Evolutionary conservation across 495 filamentous ascomycete genomes (phyloP), one percentile per base, ranked within the genome.

Genomic region (Hypoxylon fuscum): DNA sequence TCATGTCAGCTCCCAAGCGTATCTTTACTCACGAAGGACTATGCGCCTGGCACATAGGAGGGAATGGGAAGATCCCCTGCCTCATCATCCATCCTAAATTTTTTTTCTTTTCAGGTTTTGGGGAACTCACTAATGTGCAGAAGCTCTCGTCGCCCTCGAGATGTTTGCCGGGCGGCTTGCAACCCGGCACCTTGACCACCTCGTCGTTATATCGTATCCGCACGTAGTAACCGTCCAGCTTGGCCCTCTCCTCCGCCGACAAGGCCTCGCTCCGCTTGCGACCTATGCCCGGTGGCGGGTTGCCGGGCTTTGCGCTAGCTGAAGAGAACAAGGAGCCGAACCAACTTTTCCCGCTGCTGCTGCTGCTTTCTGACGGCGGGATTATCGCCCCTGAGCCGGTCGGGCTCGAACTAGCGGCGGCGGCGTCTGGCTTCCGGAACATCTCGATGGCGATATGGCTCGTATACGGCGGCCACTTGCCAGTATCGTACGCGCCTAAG

Each of bases 161-260:
- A 75, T 98, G 95, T 35, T 93, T 96, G 23, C 91, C 90, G 0
- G 81, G 72, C 29, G 79, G 75, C 56, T 81, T 86, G 70, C 95
- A 98, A 22, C 92, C 92, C 5, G 93, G 93, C 46, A 98, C 83
- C 8, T 79, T 82, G 66, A 97, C 83, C 0, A 90, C 84, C 35
- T 81, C 78, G 72, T 98, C 94, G 64, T 98, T 98, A 74, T 95
- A 98, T 50, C 93, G 83, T 52, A 98, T 73, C n/a, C 95, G 86
- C n/a, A 98, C 94, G 76, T 90, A 98, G 76, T 96, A 91, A 1
- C 79, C 87, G 51, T 84, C 82, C 20, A 88, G 72, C 65, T 76
- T 86, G 41, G 72, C 59, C 72, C 78, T 79, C 55, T 90, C 84
- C 0, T 68, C 58, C 0, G 72, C 57, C 1, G 76, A 77, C 14